Evolutionary conservation across 2,329 filamentous ascomycete genomes (phyloP).

Genomic region (Amphichorda felina): DNA sequence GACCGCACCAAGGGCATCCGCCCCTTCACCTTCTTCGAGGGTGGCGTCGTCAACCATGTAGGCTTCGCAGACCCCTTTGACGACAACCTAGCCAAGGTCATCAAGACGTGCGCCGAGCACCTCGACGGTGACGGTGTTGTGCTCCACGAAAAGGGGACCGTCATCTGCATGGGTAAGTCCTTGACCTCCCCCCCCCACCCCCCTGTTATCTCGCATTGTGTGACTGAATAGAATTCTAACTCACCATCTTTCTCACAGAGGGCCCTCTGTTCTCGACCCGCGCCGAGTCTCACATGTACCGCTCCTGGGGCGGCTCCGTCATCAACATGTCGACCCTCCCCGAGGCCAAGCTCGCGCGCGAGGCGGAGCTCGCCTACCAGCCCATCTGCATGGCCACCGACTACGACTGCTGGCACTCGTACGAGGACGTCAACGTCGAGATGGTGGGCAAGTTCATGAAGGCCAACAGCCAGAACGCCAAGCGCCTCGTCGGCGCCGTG

Average conservation of each 20-base stretch:
- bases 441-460: slow-evolving; percentile 98
- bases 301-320: slow-evolving; percentile 81
- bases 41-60: slow-evolving; percentile 84
- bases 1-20: slow-evolving; percentile 93
- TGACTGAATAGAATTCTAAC: background rate
- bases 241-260: slow-evolving; percentile 40
- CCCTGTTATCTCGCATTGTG: background rate
- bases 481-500: slow-evolving; percentile 72
- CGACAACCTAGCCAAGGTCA: slow-evolving; percentile 59
- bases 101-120: slow-evolving; percentile 61
- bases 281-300: slow-evolving; percentile 91
- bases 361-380: slow-evolving; percentile 94
- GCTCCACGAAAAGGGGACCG: slow-evolving; percentile 71
- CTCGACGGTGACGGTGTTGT: slow-evolving; percentile 76
- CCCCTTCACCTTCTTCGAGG: slow-evolving; percentile 92
- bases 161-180: slow-evolving; percentile 79
- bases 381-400: slow-evolving; percentile 99
- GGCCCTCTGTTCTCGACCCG: slow-evolving; percentile 97
- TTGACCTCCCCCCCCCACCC: background rate
- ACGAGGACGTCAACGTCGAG: slow-evolving; percentile 78
- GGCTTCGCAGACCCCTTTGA: slow-evolving; percentile 97
- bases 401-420: slow-evolving; percentile 94
- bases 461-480: slow-evolving; percentile 81
- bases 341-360: slow-evolving; percentile 89
- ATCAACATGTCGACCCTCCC: slow-evolving; percentile 98